Evolutionary conservation across 75 land plant species (phyloP).

Genomic region (Cryptomeria japonica): DNA sequence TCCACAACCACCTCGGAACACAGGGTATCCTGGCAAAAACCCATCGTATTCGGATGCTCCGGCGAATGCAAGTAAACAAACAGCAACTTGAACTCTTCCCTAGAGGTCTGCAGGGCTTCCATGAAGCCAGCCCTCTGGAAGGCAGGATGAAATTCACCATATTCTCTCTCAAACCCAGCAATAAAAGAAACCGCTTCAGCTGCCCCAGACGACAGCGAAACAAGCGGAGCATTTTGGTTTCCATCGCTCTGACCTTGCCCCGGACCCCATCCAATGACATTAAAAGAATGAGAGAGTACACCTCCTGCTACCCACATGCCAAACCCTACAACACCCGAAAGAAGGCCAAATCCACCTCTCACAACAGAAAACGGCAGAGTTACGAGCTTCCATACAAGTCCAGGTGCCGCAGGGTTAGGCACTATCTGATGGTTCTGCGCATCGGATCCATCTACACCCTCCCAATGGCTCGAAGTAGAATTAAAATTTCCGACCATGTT

Average conservation of each 20-base stretch:
- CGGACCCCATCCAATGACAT: conserved; percentile 47
- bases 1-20: conserved; percentile 64
- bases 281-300: conserved; percentile 60
- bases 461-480: conserved; percentile 3
- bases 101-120: conserved; percentile 82
- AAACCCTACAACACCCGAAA: conserved; percentile 79
- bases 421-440: conserved; percentile 7
- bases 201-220: conserved; percentile 56
- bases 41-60: conserved; percentile 89
- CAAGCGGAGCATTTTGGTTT: conserved; percentile 20
- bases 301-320: conserved; percentile 95
- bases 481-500: not conserved
- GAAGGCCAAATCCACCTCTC: conserved; percentile 67
- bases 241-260: conserved; percentile 22
- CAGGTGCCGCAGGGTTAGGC: conserved; percentile 41
- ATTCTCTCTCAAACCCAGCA: conserved; percentile 79
- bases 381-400: conserved; percentile 81
- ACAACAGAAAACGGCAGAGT: conserved; percentile 85
- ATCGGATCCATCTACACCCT: not conserved
- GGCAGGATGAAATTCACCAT: conserved; percentile 52
- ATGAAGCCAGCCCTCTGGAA: conserved; percentile 79
- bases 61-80: conserved; percentile 99
- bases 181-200: conserved; percentile 75
- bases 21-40: conserved; percentile 70
- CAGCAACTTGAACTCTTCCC: conserved; percentile 71